Evolutionary conservation across 768 basidiomycete genomes (phyloP).

Genomic region (Hygrocybe coccinea): DNA sequence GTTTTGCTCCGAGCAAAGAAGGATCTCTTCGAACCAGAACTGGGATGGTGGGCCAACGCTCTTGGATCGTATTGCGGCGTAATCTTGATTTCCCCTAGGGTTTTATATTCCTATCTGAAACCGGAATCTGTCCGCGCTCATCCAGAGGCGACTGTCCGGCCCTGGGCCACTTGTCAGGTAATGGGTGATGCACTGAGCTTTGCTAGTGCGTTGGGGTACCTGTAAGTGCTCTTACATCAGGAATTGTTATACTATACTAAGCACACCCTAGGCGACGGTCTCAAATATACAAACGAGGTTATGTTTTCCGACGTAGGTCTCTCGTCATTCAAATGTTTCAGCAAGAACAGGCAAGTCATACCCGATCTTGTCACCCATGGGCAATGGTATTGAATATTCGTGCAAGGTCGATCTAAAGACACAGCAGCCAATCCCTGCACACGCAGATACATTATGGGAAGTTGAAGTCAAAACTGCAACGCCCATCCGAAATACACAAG

Average conservation of each 20-base stretch:
- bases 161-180: conserved; percentile 77
- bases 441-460: conserved; percentile 78
- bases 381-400: conserved; percentile 2
- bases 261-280: conserved; percentile 48
- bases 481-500: conserved; percentile 73
- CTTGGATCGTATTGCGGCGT: not conserved
- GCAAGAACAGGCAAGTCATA: conserved; percentile 62
- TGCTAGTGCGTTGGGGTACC: conserved; percentile 73
- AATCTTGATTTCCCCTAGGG: conserved; percentile 38
- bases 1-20: conserved; percentile 69
- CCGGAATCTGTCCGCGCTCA: conserved; percentile 81
- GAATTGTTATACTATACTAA: conserved; percentile 2
- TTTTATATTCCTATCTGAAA: conserved; percentile 74
- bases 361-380: conserved; percentile 1
- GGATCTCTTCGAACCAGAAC: conserved; percentile 57
- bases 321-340: conserved; percentile 80
- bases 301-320: conserved; percentile 64
- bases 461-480: conserved; percentile 82
- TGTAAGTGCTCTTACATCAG: conserved; percentile 41
- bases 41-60: conserved; percentile 53
- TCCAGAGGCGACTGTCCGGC: conserved; percentile 81
- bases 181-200: conserved; percentile 77
- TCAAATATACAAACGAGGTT: conserved; percentile 79
- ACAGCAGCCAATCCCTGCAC: conserved; percentile 70
- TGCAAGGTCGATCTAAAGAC: conserved; percentile 68